Evolutionary conservation across 2,329 filamentous ascomycete species (phyloP).

Genomic region (Fusarium sp.): DNA sequence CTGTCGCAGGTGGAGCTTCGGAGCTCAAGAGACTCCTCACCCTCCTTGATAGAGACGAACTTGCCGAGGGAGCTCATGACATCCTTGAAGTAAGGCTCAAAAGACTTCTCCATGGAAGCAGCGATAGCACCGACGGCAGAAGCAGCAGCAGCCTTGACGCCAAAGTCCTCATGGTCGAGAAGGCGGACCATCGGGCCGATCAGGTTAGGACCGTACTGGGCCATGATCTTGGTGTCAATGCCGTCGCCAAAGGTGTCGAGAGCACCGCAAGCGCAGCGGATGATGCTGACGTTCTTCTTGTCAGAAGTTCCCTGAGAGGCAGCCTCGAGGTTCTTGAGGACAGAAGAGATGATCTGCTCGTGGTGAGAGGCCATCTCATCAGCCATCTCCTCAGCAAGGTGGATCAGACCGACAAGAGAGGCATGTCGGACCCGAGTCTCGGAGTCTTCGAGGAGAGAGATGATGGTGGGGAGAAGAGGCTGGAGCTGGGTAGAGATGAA

Average conservation of each 20-base stretch:
- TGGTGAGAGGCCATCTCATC: constrained; percentile 91
- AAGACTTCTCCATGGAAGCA: constrained; percentile 80
- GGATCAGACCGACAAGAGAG: constrained; percentile 85
- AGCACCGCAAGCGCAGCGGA: constrained; percentile 88
- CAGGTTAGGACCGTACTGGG: constrained; percentile 81
- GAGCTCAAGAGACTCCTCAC: constrained; percentile 87
- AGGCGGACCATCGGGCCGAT: constrained; percentile 86
- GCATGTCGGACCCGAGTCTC: constrained; percentile 86
- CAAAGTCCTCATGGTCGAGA: constrained; percentile 83
- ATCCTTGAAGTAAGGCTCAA: constrained; percentile 89
- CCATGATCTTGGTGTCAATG: constrained; percentile 79
- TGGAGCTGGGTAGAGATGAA: constrained; percentile 94
- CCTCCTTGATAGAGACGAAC: constrained; percentile 87
- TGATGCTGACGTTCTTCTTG: constrained; percentile 83
- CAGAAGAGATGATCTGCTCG: constrained; percentile 80
- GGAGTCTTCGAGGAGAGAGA: constrained; percentile 84
- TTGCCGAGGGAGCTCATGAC: constrained; percentile 90
- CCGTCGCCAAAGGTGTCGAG: constrained; percentile 92
- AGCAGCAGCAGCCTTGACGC: constrained; percentile 88
- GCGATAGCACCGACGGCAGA: constrained; percentile 92
- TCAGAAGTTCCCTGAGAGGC: constrained; percentile 74
- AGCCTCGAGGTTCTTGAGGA: constrained; percentile 88
- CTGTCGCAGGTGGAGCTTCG: constrained; percentile 91
- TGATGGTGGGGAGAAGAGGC: constrained; percentile 83
- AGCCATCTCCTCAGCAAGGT: constrained; percentile 90